Percentiles rank a stretch among this genome's conserved stretches.
Evolutionary conservation across 768 basidiomycete genomes (phyloP).

Genomic region (Tulasnella sp.): DNA sequence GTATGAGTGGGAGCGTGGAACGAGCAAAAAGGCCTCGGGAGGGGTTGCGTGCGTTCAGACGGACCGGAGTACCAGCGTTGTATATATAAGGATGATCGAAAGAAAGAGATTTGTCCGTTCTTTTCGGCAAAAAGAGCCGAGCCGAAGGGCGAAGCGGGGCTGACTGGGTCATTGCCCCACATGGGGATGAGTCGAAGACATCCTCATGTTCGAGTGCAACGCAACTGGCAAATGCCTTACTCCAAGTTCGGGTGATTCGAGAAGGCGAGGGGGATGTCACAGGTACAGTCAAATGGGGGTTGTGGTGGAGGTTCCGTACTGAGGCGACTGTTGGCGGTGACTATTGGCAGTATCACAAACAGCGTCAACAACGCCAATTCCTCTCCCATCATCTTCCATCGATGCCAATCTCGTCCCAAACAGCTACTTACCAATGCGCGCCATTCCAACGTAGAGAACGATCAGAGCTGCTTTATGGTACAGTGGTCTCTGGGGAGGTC

Average conservation of each 20-base stretch:
- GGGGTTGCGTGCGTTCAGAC: background rate
- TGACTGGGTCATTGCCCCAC: background rate
- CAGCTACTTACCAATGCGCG: background rate
- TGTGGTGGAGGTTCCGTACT: background rate
- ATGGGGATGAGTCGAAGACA: background rate
- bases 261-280: background rate
- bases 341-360: background rate
- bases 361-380: background rate
- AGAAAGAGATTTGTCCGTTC: background rate
- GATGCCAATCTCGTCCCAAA: background rate
- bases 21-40: background rate
- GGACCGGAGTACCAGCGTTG: background rate
- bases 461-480: background rate
- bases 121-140: background rate
- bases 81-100: background rate
- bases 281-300: background rate
- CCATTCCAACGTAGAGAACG: background rate
- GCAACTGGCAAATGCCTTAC: background rate
- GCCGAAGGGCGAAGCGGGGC: background rate
- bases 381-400: background rate
- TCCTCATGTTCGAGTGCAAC: background rate
- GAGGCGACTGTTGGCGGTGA: background rate
- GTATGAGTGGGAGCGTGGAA: background rate
- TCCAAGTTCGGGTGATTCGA: background rate
- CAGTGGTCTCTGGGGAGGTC: background rate